Evolutionary conservation across 192 early-diverging fungal species (phyloP), one percentile per base, ranked within the genome.

Genomic region (Rhizophagus prolifer): DNA sequence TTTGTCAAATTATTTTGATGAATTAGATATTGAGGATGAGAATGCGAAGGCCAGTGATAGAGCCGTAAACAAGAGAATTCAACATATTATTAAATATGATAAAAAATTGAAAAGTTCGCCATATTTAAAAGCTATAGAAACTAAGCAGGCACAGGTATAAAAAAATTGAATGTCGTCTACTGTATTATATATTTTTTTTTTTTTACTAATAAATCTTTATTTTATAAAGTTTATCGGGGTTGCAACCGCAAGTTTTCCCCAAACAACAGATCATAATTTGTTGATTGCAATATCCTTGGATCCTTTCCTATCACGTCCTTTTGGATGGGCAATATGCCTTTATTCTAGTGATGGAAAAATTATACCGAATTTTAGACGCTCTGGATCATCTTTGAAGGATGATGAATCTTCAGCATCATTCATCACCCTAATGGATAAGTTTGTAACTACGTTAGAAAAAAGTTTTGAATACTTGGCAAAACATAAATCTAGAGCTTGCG

Each of bases 281-380:
- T 19, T 78, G 47, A 74, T 78, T 47, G 23, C 71, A n/a, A 78
- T 78, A 19, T 78, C 69, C 23, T 46, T 54, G 25, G 69, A 72
- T 75, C 70, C 77, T 38, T 71, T 78, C 38, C 19, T 59, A 23
- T 26, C 16, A 5, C 44, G 28, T 58, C 66, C 69, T 23, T 78
- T 78, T 25, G 71, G 50, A 25, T 78, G 70, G 58, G 70, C 21
- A n/a, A 63, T 77, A n/a, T 58, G 65, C 7, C 46, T 77, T 31
- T 68, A 54, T 23, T 50, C 50, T 34, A 72, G 26, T 58, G 70
- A 72, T 30, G 70, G 70, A n/a, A 26, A 28, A 72, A 38, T 72
- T 9, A 12, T 58, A 54, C 25, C 58, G 10, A 50, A 58, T 16
- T 58, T 58, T 34, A 31, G 26, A 58, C 47, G 25, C 26, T 16